Evolutionary conservation across 371 early-diverging fungal genomes (phyloP).

Genomic region (Zopfochytrium polystomum): DNA sequence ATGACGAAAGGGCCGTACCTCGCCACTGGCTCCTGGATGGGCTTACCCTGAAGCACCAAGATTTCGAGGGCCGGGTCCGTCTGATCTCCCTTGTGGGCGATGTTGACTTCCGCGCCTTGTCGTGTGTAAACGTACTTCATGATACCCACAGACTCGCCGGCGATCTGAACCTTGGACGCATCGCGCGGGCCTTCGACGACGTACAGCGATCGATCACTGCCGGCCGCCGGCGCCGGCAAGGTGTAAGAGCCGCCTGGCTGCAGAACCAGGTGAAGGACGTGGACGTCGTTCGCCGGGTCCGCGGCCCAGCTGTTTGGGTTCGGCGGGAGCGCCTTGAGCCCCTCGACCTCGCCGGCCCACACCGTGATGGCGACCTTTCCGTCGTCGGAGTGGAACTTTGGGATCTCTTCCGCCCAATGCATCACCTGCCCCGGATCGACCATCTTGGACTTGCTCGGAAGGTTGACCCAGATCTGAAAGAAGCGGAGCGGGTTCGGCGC

Average conservation of each 20-base stretch:
- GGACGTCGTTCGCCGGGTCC: conserved; percentile 17
- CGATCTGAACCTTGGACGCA: background rate
- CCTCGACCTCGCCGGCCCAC: conserved; percentile 17
- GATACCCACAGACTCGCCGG: background rate
- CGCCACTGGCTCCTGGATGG: conserved; percentile 40
- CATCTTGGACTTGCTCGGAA: no score
- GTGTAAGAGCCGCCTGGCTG: conserved; percentile 4
- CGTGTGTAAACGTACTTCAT: no score
- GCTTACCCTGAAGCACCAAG: conserved; percentile 30
- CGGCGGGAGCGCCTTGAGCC: conserved; percentile 15
- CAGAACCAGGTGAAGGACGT: conserved; percentile 13
- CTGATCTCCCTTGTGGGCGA: conserved; percentile 4
- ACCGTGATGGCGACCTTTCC: conserved; percentile 13
- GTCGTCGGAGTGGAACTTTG: conserved; percentile 49
- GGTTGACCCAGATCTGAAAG: no score
- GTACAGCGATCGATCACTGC: conserved; percentile 10
- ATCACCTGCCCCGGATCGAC: background rate
- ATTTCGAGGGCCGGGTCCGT: conserved; percentile 8
- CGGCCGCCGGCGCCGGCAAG: conserved; percentile 1
- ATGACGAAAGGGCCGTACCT: conserved; percentile 51
- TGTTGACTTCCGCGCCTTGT: background rate
- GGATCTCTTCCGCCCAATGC: conserved; percentile 38
- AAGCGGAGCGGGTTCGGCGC: conserved; percentile 58
- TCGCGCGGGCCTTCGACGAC: conserved; percentile 9
- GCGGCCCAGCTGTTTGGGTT: no score